phyloP scores from a whole-genome alignment of 192 early-diverging fungal species.

The Coemansia sp. region DNA sequence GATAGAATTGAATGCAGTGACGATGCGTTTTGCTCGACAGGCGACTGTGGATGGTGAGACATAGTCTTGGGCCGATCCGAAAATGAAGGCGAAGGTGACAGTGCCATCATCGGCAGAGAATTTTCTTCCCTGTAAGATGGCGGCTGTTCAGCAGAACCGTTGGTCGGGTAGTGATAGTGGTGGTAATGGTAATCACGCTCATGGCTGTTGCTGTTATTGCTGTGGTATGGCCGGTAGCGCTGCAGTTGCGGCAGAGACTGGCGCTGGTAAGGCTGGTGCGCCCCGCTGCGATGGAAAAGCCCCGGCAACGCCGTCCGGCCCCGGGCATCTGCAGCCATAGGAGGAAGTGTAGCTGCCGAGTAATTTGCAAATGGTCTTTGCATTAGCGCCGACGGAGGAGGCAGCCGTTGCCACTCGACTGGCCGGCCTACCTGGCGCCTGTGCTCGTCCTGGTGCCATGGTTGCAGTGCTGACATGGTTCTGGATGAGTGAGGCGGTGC shows the following conservation, averaged over 20 bases:
- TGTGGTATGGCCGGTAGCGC: not conserved
- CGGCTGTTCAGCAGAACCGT: too few relatives aligned
- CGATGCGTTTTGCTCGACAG: too few relatives aligned
- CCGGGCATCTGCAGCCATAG: not conserved
- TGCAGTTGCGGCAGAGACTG: not conserved
- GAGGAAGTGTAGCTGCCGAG: not conserved
- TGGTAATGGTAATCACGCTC: not conserved
- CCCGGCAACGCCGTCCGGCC: not conserved
- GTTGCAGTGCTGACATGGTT: not conserved
- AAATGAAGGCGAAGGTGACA: too few relatives aligned
- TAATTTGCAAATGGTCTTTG: not conserved
- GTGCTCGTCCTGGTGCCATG: not conserved
- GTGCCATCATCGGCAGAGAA: too few relatives aligned
- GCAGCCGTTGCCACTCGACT: not conserved
- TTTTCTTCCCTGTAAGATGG: too few relatives aligned
- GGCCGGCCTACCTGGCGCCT: not conserved
- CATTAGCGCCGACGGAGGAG: not conserved
- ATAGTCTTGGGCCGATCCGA: too few relatives aligned
- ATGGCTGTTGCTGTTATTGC: not conserved
- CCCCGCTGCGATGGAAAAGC: not conserved
- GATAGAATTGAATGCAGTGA: too few relatives aligned
- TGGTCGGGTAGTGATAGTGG: not conserved
- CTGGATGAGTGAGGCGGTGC: not conserved
- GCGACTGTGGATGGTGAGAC: too few relatives aligned
- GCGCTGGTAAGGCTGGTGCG: not conserved